These are phyloP conservation scores for Tuber microsphaerosporum DNA, from an alignment of 495 filamentous ascomycete species.

Conservation along the genomic window DNA sequence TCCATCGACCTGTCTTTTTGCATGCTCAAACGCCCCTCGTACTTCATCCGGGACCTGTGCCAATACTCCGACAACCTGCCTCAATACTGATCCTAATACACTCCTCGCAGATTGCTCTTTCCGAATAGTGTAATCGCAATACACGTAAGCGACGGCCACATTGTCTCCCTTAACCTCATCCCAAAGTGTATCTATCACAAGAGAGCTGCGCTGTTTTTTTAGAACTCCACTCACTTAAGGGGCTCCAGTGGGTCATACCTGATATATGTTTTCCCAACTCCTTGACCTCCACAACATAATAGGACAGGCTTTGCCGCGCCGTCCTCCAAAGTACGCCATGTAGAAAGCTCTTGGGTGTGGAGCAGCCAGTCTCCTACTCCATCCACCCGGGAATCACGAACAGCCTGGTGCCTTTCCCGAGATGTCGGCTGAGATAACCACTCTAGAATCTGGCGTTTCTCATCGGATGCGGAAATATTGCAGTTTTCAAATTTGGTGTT, in stretches of 20 bases:
- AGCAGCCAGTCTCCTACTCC: not conserved
- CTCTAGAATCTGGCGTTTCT: not conserved
- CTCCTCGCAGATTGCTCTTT: not conserved
- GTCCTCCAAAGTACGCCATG: not conserved
- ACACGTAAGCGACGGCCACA: not conserved
- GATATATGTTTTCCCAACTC: not conserved
- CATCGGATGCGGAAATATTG: not conserved
- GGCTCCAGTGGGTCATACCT: not conserved
- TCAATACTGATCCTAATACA: not conserved
- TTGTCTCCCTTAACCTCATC: not conserved
- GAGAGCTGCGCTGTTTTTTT: not conserved
- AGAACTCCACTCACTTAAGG: not conserved
- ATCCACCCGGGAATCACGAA: not conserved
- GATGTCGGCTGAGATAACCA: not conserved
- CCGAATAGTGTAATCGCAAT: not conserved
- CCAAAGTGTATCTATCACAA: not conserved
- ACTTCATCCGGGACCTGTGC: not conserved
- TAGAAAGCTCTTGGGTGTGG: not conserved
- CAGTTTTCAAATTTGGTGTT: not conserved
- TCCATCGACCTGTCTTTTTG: not conserved
- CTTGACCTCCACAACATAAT: not conserved
- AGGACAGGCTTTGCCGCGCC: not conserved
- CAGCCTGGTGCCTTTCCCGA: not conserved
- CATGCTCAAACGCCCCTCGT: not conserved
- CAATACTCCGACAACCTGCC: not conserved